Conservation (phyloP, 352 stramenopile species). For the Phytopythium montanum region DNA sequence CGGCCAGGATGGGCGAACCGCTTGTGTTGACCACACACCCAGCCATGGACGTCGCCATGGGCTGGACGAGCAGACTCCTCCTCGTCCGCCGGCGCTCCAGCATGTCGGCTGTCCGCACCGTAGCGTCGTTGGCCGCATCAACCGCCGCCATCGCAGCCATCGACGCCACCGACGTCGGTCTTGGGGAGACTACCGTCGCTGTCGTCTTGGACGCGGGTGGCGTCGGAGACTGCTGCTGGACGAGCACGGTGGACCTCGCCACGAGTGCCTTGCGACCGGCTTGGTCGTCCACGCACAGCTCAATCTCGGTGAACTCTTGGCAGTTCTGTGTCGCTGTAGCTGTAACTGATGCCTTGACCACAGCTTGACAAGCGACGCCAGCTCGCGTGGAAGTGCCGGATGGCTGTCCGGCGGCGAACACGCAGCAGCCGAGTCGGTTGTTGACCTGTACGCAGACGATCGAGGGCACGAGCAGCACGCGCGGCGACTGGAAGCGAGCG, state of each 20-base stretch:
- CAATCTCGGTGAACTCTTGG: slow-evolving; percentile 40
- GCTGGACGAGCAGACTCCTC: not conserved
- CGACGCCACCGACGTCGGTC: slow-evolving; percentile 9
- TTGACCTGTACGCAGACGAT: slow-evolving; percentile 42
- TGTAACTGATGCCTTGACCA: not conserved
- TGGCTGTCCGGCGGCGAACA: slow-evolving; percentile 29
- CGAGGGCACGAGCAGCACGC: slow-evolving; percentile 29
- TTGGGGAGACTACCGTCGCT: not conserved
- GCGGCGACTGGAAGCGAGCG: slow-evolving; percentile 38
- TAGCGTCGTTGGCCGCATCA: slow-evolving; percentile 24
- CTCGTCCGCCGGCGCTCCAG: slow-evolving; percentile 18
- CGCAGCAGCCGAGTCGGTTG: slow-evolving; percentile 34
- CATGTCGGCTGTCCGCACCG: slow-evolving; percentile 12
- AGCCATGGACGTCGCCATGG: not conserved
- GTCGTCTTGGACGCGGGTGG: slow-evolving; percentile 4
- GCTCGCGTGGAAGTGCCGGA: slow-evolving; percentile 10
- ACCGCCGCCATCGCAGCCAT: slow-evolving; percentile 25
- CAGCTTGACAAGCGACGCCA: slow-evolving; percentile 9
- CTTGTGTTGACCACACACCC: not conserved
- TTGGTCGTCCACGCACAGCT: slow-evolving; percentile 12
- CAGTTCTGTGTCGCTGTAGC: slow-evolving; percentile 8
- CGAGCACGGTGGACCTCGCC: slow-evolving; percentile 25
- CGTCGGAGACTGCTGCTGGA: not conserved
- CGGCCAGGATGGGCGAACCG: not conserved
- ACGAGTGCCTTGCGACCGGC: slow-evolving; percentile 14